These are phyloP conservation scores for Evernia prunastri DNA, from an alignment of 495 filamentous ascomycete genomes.

Conservation along the genomic window DNA sequence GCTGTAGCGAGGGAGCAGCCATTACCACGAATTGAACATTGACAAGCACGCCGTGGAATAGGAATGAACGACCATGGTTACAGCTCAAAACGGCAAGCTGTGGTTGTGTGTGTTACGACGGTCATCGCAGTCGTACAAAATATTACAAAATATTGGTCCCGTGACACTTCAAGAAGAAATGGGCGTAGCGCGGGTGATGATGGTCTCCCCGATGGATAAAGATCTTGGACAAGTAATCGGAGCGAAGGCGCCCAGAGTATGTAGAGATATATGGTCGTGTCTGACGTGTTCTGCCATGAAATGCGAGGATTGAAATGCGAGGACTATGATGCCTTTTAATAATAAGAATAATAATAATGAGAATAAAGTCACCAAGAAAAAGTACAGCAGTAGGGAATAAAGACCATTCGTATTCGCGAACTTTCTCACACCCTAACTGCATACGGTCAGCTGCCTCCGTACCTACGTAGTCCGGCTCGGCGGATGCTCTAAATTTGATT, in stretches of 20 bases:
- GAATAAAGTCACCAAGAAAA: too few species aligned
- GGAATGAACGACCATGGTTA: constrained; percentile 1
- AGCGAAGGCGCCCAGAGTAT: neutral
- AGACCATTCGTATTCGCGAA: neutral
- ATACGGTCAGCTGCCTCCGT: neutral
- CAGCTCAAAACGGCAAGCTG: constrained; percentile 7
- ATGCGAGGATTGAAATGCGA: neutral
- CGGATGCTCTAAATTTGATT: too few species aligned
- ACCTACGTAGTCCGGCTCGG: too few species aligned
- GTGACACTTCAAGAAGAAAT: neutral
- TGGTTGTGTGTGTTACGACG: neutral
- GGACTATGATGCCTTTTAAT: neutral
- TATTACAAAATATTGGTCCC: neutral
- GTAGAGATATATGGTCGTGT: neutral
- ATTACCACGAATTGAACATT: constrained; percentile 6
- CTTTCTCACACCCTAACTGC: neutral
- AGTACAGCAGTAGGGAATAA: neutral
- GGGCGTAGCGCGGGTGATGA: neutral
- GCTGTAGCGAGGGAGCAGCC: constrained; percentile 30
- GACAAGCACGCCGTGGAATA: neutral
- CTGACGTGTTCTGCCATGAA: neutral
- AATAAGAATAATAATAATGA: too few species aligned
- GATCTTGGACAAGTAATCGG: neutral
- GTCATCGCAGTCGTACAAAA: neutral
- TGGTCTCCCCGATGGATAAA: too few species aligned